Percentiles rank a stretch among this genome's conserved stretches.
These are phyloP conservation scores for Triticum dicoccoides DNA, from an alignment of 176 grass and related monocot genomes.

Conservation along the genomic window DNA sequence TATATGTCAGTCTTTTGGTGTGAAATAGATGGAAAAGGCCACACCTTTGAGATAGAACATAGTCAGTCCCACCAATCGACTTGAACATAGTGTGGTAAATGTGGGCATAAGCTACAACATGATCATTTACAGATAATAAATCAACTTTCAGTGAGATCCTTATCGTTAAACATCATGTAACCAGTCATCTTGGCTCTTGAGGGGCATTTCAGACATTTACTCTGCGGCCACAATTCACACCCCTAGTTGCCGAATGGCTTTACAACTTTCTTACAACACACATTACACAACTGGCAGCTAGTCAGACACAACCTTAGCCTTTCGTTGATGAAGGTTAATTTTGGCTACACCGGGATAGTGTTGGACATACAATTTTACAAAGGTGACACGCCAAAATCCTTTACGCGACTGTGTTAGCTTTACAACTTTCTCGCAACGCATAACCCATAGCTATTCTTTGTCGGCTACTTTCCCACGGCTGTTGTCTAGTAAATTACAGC, in stretches of 20 bases:
- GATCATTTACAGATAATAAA: neutral
- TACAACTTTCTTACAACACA: neutral
- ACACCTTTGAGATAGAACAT: neutral
- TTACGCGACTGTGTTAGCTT: too few species aligned
- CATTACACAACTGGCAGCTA: too few species aligned
- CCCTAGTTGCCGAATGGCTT: neutral
- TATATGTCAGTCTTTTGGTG: neutral
- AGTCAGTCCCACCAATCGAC: neutral
- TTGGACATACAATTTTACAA: too few species aligned
- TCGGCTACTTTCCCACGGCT: too few species aligned
- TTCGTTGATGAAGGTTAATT: neutral
- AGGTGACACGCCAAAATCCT: too few species aligned
- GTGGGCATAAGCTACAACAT: neutral
- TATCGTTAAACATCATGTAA: too few species aligned
- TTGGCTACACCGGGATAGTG: too few species aligned
- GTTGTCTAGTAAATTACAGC: too few species aligned
- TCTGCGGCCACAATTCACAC: neutral
- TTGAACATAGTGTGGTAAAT: neutral
- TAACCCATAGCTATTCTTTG: too few species aligned
- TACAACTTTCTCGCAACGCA: too few species aligned
- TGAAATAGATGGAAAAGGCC: neutral
- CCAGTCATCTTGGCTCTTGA: too few species aligned
- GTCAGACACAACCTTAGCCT: neutral
- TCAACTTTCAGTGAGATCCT: neutral
- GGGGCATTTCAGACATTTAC: neutral